phyloP scores from a whole-genome alignment of 441 rosid genomes.

The Gossypium trilobum region DNA sequence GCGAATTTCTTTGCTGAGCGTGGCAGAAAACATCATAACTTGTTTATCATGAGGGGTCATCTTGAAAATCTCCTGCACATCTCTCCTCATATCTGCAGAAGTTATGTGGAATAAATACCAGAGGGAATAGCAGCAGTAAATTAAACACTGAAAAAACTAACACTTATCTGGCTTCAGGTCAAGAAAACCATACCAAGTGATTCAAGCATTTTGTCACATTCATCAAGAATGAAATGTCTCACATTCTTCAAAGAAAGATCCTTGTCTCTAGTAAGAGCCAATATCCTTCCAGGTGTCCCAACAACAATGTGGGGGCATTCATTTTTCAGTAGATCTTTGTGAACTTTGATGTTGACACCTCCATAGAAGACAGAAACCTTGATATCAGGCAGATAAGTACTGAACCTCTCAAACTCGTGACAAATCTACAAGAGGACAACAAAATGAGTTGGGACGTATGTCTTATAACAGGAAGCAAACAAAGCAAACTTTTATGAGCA shows the following conservation, averaged over 20 bases:
- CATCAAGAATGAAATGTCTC: slow-evolving; percentile 97
- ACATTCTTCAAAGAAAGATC: slow-evolving; percentile 94
- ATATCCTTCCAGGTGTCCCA: slow-evolving; percentile 91
- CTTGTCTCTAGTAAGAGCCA: slow-evolving; percentile 82
- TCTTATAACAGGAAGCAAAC: background rate
- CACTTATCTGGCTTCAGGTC: background rate
- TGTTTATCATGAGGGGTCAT: slow-evolving; percentile 98
- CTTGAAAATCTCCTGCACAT: slow-evolving; percentile 95
- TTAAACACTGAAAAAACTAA: background rate
- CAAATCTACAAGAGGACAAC: slow-evolving; percentile 50
- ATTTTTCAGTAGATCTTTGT: slow-evolving; percentile 84
- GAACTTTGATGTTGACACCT: slow-evolving; percentile 81
- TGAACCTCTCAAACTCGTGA: slow-evolving; percentile 92
- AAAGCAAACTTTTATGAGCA: background rate
- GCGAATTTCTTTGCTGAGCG: slow-evolving; percentile 98
- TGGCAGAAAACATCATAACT: slow-evolving; percentile 99
- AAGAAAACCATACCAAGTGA: slow-evolving; percentile 58
- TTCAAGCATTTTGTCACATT: slow-evolving; percentile 98
- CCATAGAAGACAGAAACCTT: slow-evolving; percentile 94
- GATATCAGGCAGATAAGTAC: slow-evolving; percentile 75
- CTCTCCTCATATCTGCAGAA: slow-evolving; percentile 81
- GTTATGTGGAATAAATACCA: background rate
- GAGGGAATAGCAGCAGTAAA: background rate
- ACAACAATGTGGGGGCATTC: slow-evolving; percentile 98
- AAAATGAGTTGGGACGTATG: background rate